Evolutionary conservation across 2,329 filamentous ascomycete genomes (phyloP), one percentile per base, ranked within the genome.

Genomic region (Ophiostoma novo-ulmi): DNA sequence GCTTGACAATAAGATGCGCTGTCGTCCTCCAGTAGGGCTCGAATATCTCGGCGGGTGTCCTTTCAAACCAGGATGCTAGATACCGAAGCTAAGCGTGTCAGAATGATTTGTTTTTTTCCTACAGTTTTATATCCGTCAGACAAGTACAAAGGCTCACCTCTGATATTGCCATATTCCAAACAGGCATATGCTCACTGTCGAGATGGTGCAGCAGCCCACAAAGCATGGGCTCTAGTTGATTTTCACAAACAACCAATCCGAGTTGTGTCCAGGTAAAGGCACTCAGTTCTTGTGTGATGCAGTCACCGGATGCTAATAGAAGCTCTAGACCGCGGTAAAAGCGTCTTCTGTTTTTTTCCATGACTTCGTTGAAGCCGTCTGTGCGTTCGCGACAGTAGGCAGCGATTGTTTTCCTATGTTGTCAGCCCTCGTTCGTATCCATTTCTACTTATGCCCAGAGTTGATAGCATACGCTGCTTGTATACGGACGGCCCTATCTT

Each of bases 1-100:
- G 92, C 77, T 93, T 94, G 38, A 95, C 90, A 1, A 92, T 89
- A 68, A 89, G 86, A 72, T 94, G 90, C 0, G 93, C 94, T 64
- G 99, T 83, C 39, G 87, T 94, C 74, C 88, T 88, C 94, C 94
- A 98, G 78, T 93, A 98, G 0, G 94, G 93, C 70, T 89, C 88
- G 71, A 98, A 89, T 0, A 99, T 82, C 20, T 88, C 87, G 38
- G 85, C 84, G 1, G 89, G 85, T 1, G 87, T 89, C 52, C 87
- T 83, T 3, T 84, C 83, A 58, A 88, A 85, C 67, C 84, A 82
- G 69, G 89, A 85, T 1, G 93, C 91, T 67, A 98, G 83, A 72
- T 88, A 89, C 26, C 91, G 83, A 55, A 97, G 82, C 79, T 81
- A 10, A 48, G 38, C 44, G 44, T 48, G 44, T 48, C 17, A 48